Evolutionary conservation across 169 alveolate species (phyloP).

Genomic region (Toxoplasma gondii): DNA sequence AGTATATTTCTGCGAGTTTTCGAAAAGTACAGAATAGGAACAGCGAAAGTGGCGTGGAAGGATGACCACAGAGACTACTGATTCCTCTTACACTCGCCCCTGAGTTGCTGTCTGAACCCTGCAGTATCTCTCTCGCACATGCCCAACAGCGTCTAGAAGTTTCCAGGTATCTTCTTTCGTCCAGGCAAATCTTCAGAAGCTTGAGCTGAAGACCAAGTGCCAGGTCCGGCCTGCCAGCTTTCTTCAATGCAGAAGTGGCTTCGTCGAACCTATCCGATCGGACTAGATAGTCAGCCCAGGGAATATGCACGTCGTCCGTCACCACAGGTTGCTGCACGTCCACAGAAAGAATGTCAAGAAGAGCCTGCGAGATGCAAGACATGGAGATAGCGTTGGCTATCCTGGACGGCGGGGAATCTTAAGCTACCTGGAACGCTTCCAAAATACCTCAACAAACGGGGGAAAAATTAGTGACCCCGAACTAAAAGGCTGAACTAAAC

Average conservation of each 20-base stretch:
- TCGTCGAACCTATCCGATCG: background rate
- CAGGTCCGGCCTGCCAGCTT: background rate
- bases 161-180: background rate
- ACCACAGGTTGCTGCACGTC: background rate
- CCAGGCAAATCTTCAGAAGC: background rate
- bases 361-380: background rate
- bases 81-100: background rate
- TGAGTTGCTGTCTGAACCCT: too few species aligned
- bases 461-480: too few species aligned
- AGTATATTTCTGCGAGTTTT: background rate
- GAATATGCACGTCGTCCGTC: background rate
- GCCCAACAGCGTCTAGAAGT: background rate
- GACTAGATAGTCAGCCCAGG: background rate
- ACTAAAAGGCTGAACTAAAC: too few species aligned
- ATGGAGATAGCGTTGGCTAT: background rate
- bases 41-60: background rate
- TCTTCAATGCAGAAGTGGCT: background rate
- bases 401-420: background rate
- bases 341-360: background rate
- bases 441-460: background rate
- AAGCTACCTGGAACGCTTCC: background rate
- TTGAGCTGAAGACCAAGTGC: background rate
- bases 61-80: background rate
- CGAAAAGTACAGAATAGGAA: background rate
- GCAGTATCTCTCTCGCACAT: background rate